Evolutionary conservation across 2,329 filamentous ascomycete species (phyloP).

Genomic region (Periconia digitata): DNA sequence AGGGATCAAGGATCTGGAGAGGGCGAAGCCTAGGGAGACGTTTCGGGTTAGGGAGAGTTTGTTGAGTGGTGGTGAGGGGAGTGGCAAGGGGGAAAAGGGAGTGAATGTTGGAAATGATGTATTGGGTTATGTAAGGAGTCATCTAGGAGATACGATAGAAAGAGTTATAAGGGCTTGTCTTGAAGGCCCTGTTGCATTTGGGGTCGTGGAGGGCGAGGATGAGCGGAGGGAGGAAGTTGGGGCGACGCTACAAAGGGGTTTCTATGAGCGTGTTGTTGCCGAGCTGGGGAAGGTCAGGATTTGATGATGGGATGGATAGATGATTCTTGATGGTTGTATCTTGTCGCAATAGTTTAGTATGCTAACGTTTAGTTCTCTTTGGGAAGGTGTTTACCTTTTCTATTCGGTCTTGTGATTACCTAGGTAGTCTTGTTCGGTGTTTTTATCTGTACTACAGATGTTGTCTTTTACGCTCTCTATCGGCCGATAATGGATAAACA

Average conservation of each 20-base stretch:
- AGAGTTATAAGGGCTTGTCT: conserved; percentile 33
- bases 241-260: conserved; percentile 30
- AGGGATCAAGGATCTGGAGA: conserved; percentile 38
- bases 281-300: conserved; percentile 28
- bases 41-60: conserved; percentile 39
- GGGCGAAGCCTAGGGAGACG: conserved; percentile 44
- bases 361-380: neutral
- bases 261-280: conserved; percentile 36
- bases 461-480: too few species aligned
- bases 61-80: conserved; percentile 18
- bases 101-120: too few species aligned
- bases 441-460: too few species aligned
- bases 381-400: neutral
- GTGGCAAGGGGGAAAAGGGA: too few species aligned
- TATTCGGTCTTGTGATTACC: too few species aligned
- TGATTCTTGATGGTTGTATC: too few species aligned
- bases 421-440: too few species aligned
- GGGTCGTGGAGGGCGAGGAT: conserved; percentile 25
- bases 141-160: conserved; percentile 28
- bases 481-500: too few species aligned
- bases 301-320: neutral
- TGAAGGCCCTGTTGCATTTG: conserved; percentile 31
- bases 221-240: conserved; percentile 34
- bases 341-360: too few species aligned
- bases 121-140: conserved; percentile 25